Conservation (phyloP, 345 rosid species). For the Eutrema yunnanense region DNA sequence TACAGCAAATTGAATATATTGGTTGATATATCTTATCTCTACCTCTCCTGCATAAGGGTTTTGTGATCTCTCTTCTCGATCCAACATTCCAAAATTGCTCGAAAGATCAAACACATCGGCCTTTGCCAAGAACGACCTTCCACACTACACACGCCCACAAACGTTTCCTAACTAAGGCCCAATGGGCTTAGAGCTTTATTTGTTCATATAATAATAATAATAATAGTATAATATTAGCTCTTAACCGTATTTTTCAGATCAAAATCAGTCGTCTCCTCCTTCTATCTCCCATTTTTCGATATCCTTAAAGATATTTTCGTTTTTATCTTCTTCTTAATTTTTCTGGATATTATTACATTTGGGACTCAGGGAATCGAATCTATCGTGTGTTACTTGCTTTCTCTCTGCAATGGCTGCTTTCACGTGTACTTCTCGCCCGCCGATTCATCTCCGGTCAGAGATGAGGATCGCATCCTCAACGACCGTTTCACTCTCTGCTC, state of each 20-base stretch:
- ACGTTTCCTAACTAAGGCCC: background rate
- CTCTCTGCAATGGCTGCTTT: constrained; percentile 35
- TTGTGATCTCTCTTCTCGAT: too few species aligned
- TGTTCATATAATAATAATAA: background rate
- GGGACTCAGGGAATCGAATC: constrained; percentile 6
- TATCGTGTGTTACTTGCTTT: background rate
- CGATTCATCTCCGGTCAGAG: constrained; percentile 30
- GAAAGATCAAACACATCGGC: too few species aligned
- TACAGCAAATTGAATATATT: too few species aligned
- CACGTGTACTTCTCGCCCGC: constrained; percentile 25
- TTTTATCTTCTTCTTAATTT: background rate
- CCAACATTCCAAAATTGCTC: too few species aligned
- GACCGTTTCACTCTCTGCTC: constrained; percentile 16
- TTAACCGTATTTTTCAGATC: background rate
- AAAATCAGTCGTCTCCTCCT: background rate
- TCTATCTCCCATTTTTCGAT: background rate
- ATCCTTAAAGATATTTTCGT: background rate
- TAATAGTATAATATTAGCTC: background rate
- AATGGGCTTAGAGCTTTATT: background rate
- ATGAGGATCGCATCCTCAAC: constrained; percentile 9
- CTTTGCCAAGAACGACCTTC: too few species aligned
- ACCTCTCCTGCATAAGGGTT: too few species aligned
- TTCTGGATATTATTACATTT: constrained; percentile 20
- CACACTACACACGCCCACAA: too few species aligned
- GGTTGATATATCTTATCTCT: too few species aligned